These are phyloP conservation scores for Stentor coeruleus DNA, from an alignment of 73 alveolate species.

Conservation along the genomic window DNA sequence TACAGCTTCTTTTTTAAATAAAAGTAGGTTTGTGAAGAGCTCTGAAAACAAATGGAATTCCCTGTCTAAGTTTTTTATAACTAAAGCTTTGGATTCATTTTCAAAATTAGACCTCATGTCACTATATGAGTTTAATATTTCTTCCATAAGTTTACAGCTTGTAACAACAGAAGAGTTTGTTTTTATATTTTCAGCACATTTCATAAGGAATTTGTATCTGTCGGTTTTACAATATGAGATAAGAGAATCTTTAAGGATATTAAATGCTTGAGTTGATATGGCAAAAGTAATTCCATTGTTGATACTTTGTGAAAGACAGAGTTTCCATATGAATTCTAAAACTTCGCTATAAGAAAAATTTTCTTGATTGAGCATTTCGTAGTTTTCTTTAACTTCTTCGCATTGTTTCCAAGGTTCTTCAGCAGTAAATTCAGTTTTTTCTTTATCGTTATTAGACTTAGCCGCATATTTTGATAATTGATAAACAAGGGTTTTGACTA, in stretches of 20 bases:
- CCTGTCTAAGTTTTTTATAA: not conserved
- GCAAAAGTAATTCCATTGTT: slow-evolving; percentile 29
- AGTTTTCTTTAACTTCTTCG: not conserved
- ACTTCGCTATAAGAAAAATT: not conserved
- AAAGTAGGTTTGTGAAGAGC: not conserved
- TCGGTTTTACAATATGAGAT: slow-evolving; percentile 34
- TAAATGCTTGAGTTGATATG: slow-evolving; percentile 47
- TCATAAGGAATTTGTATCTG: slow-evolving; percentile 41
- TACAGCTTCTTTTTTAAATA: slow-evolving; percentile 4
- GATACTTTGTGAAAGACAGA: slow-evolving; percentile 37
- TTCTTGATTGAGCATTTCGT: not conserved
- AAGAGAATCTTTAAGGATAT: slow-evolving; percentile 32
- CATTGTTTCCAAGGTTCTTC: not conserved
- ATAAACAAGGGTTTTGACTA: not conserved
- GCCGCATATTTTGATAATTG: not conserved
- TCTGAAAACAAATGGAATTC: slow-evolving; percentile 1
- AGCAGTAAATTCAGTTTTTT: too few relatives aligned
- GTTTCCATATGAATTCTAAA: slow-evolving; percentile 45
- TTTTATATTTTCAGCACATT: slow-evolving; percentile 38
- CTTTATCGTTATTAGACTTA: not conserved
- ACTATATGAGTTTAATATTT: slow-evolving; percentile 17
- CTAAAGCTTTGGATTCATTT: not conserved
- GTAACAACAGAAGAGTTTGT: slow-evolving; percentile 46
- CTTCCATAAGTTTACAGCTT: slow-evolving; percentile 26
- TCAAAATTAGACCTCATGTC: not conserved